Evolutionary conservation across 2,329 filamentous ascomycete genomes (phyloP).

Genomic region (Emmonsiellopsis sp.): DNA sequence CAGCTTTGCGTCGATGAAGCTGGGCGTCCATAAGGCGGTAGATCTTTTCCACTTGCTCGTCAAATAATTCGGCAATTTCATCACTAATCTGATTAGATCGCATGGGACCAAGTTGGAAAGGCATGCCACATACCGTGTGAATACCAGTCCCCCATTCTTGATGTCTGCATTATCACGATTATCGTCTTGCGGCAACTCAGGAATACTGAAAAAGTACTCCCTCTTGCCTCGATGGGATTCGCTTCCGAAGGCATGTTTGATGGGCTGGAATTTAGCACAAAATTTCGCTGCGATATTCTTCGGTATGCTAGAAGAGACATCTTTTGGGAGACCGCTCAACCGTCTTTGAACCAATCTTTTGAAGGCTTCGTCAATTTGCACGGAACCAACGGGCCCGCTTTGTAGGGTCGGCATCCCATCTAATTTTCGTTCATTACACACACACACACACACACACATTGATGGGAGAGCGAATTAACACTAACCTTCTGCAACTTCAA

Average conservation of each 20-base stretch:
- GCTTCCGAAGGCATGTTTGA: neutral
- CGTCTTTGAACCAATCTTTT: neutral
- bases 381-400: neutral
- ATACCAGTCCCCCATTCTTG: neutral
- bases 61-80: neutral
- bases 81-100: neutral
- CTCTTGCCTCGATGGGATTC: neutral
- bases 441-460: neutral
- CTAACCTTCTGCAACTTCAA: neutral
- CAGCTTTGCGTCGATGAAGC: neutral
- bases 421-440: neutral
- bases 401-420: neutral
- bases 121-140: neutral
- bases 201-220: neutral
- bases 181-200: neutral
- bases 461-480: neutral
- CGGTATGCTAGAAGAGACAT: neutral
- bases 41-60: neutral
- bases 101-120: no score
- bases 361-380: neutral
- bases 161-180: neutral
- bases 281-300: neutral
- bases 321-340: neutral
- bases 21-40: neutral
- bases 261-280: neutral